phyloP scores from a whole-genome alignment of 2,329 filamentous ascomycete species.

The Aureobasidium sp. region DNA sequence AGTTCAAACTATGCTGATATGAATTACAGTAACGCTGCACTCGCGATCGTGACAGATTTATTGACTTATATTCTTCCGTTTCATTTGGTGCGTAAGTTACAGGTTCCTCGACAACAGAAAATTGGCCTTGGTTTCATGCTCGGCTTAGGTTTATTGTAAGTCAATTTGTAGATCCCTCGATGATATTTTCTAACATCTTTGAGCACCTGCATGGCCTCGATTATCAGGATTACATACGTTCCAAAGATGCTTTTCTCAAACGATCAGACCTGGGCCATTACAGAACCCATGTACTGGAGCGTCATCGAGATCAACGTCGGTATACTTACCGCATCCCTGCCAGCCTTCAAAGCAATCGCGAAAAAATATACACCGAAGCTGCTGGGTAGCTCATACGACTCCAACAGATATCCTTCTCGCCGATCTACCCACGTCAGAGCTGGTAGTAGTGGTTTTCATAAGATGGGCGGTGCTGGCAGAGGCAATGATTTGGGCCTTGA shows the following conservation, averaged over 20 bases:
- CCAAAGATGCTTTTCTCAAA: constrained; percentile 10
- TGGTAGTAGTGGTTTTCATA: constrained; percentile 3
- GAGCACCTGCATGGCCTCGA: constrained; percentile 5
- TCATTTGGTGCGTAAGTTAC: constrained; percentile 6
- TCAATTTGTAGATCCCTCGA: background rate
- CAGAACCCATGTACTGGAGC: constrained; percentile 26
- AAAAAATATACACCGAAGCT: constrained; percentile 30
- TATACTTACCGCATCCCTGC: constrained; percentile 33
- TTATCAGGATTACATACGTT: constrained; percentile 9
- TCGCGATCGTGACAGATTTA: constrained; percentile 3
- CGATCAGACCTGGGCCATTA: constrained; percentile 2
- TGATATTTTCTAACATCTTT: background rate
- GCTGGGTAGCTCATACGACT: constrained; percentile 19
- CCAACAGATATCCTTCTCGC: background rate
- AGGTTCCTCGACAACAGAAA: background rate
- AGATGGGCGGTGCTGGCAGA: background rate
- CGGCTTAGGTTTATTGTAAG: constrained; percentile 3
- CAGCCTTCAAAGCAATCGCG: constrained; percentile 33
- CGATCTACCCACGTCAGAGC: constrained; percentile 2
- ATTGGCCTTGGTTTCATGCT: constrained; percentile 6
- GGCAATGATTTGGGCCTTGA: constrained; percentile 1
- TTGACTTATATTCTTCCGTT: constrained; percentile 8
- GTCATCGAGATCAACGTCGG: constrained; percentile 31
- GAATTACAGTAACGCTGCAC: constrained; percentile 6
- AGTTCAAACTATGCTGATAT: too few species aligned